A percentile compares a stretch with the other conserved stretches of the same genome.
These are phyloP conservation scores for Chionographis japonica DNA, from an alignment of 106 monocot species.

Conservation along the genomic window DNA sequence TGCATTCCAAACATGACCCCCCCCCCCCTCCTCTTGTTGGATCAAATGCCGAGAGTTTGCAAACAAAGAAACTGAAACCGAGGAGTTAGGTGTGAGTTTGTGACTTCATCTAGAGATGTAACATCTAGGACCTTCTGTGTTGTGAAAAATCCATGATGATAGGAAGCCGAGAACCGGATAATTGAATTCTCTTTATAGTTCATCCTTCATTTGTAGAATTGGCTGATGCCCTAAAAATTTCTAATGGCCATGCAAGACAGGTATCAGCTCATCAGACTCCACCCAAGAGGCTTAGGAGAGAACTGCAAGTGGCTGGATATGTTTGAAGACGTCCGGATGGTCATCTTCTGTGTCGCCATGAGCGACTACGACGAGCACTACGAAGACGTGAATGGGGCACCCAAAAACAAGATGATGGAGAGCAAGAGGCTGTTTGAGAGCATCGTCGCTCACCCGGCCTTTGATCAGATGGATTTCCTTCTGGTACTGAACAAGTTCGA, in stretches of 20 bases:
- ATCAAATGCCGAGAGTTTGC: too few species aligned
- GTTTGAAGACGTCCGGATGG: constrained; percentile 87
- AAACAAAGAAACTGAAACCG: too few species aligned
- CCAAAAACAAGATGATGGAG: constrained; percentile 77
- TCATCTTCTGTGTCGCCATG: constrained; percentile 65
- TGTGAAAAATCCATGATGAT: too few species aligned
- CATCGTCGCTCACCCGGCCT: constrained; percentile 49
- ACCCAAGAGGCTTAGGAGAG: constrained; percentile 49
- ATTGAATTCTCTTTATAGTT: neutral
- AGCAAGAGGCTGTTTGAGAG: constrained; percentile 70
- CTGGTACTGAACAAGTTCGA: constrained; percentile 86
- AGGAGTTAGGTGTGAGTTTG: too few species aligned
- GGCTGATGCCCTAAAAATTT: neutral
- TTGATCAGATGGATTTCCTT: constrained; percentile 71
- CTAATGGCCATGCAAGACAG: constrained; percentile 24
- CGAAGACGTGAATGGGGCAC: constrained; percentile 38
- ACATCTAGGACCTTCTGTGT: too few species aligned
- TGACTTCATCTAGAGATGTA: too few species aligned
- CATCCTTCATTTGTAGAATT: neutral
- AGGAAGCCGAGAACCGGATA: too few species aligned
- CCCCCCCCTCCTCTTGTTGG: too few species aligned
- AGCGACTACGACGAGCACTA: constrained; percentile 68
- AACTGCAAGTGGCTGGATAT: constrained; percentile 91
- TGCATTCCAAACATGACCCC: too few species aligned
- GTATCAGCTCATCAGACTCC: constrained; percentile 84